These are phyloP conservation scores for Phytophthora capsici DNA, from an alignment of 352 stramenopile genomes.

Conservation along the genomic window DNA sequence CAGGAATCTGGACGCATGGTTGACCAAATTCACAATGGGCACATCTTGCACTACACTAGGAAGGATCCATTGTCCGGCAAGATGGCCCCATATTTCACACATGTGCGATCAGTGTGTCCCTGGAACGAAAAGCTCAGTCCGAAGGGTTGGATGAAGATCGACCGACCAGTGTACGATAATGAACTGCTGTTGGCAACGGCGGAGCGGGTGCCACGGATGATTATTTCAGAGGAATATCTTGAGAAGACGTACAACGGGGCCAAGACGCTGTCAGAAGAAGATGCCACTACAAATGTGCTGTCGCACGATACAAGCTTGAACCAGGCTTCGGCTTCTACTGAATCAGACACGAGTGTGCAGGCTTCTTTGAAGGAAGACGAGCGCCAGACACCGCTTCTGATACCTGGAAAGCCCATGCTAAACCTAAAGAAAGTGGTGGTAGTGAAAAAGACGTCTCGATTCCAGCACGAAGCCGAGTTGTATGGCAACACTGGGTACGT, in stretches of 20 bases:
- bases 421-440: constrained; percentile 85
- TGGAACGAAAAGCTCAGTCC: constrained; percentile 91
- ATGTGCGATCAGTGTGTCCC: constrained; percentile 89
- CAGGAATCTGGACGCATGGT: constrained; percentile 87
- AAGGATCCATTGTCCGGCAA: constrained; percentile 72
- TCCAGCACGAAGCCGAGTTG: constrained; percentile 85
- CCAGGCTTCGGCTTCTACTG: constrained; percentile 1
- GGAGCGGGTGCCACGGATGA: constrained; percentile 86
- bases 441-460: constrained; percentile 89
- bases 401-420: constrained; percentile 53
- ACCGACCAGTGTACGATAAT: constrained; percentile 90
- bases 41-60: constrained; percentile 90
- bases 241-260: constrained; percentile 81
- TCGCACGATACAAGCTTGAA: constrained; percentile 13
- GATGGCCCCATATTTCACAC: constrained; percentile 87
- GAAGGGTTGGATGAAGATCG: constrained; percentile 90
- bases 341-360: neutral
- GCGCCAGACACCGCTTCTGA: constrained; percentile 47
- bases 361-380: constrained; percentile 25
- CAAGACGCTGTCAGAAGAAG: constrained; percentile 24
- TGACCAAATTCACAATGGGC: constrained; percentile 91
- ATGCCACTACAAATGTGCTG: constrained; percentile 15
- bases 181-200: constrained; percentile 86
- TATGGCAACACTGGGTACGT: constrained; percentile 82
- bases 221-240: constrained; percentile 90